phyloP scores from a whole-genome alignment of 1,139 yeast genomes.

The Scheffersomyces segobiensis region DNA sequence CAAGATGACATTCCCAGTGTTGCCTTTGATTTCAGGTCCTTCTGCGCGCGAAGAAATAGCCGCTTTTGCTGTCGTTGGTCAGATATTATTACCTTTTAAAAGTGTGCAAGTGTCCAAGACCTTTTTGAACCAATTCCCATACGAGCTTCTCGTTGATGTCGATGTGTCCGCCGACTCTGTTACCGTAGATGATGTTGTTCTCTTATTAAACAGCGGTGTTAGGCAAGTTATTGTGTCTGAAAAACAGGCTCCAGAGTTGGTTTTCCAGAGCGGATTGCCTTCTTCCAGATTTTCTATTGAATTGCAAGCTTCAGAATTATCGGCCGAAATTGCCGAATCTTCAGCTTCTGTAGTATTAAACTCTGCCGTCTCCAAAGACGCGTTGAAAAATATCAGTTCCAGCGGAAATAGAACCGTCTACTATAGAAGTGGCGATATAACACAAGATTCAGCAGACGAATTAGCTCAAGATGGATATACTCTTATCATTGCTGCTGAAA shows the following conservation, averaged over 20 bases:
- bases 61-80: slow-evolving; percentile 39
- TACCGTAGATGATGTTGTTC: slow-evolving; percentile 46
- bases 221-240: slow-evolving; percentile 47
- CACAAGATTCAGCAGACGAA: slow-evolving; percentile 27
- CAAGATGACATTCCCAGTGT: slow-evolving; percentile 47
- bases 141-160: slow-evolving; percentile 32
- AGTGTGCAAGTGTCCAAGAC: slow-evolving; percentile 28
- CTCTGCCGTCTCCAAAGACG: slow-evolving; percentile 14
- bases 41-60: slow-evolving; percentile 20
- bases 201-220: slow-evolving; percentile 69
- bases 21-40: slow-evolving; percentile 36
- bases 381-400: slow-evolving; percentile 20
- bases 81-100: slow-evolving; percentile 34
- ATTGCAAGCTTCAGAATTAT: slow-evolving; percentile 14
- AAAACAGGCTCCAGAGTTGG: slow-evolving; percentile 29
- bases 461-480: slow-evolving; percentile 42
- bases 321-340: slow-evolving; percentile 15
- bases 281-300: slow-evolving; percentile 54
- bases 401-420: slow-evolving; percentile 48
- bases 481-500: slow-evolving; percentile 45
- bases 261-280: slow-evolving; percentile 59
- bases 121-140: slow-evolving; percentile 36
- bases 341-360: slow-evolving; percentile 26
- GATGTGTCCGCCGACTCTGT: slow-evolving; percentile 27
- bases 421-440: slow-evolving; percentile 19